A percentile compares a stretch with the other conserved stretches of the same genome.
phyloP scores from a whole-genome alignment of 1,284 basidiomycete species.

The Boletus hoseneyae region DNA sequence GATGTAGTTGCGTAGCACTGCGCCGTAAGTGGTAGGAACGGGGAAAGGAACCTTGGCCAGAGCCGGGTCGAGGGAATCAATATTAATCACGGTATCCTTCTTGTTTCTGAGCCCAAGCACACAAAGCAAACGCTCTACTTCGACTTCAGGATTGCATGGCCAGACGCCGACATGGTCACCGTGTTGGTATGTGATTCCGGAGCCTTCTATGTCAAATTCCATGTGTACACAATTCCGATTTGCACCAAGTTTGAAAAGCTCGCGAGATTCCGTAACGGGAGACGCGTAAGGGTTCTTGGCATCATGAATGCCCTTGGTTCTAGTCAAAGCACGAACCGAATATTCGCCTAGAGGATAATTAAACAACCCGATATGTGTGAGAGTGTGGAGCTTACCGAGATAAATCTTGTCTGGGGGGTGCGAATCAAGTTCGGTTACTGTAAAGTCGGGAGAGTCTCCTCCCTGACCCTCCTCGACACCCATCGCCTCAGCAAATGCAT shows the following conservation, averaged over 20 bases:
- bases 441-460: slow-evolving; percentile 94
- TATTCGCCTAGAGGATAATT: slow-evolving; percentile 62
- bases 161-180: slow-evolving; percentile 98
- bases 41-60: slow-evolving; percentile 99
- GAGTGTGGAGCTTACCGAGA: slow-evolving; percentile 56
- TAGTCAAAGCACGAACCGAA: slow-evolving; percentile 84
- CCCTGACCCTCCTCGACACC: slow-evolving; percentile 94
- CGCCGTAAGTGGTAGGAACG: slow-evolving; percentile 91
- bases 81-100: slow-evolving; percentile 80
- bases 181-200: slow-evolving; percentile 97
- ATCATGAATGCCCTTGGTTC: slow-evolving; percentile 91
- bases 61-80: slow-evolving; percentile 95
- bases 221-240: slow-evolving; percentile 95
- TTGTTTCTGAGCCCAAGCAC: slow-evolving; percentile 82
- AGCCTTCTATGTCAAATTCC: slow-evolving; percentile 93
- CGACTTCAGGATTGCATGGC: slow-evolving; percentile 91
- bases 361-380: not conserved
- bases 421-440: slow-evolving; percentile 77
- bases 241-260: slow-evolving; percentile 75
- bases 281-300: slow-evolving; percentile 96
- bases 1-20: slow-evolving; percentile 95
- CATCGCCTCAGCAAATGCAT: slow-evolving; percentile 77
- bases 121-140: slow-evolving; percentile 87
- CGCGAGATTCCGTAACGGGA: slow-evolving; percentile 73
- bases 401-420: slow-evolving; percentile 85